Conservation (phyloP, 1,284 basidiomycete genomes). For the Boletus hoseneyae region DNA sequence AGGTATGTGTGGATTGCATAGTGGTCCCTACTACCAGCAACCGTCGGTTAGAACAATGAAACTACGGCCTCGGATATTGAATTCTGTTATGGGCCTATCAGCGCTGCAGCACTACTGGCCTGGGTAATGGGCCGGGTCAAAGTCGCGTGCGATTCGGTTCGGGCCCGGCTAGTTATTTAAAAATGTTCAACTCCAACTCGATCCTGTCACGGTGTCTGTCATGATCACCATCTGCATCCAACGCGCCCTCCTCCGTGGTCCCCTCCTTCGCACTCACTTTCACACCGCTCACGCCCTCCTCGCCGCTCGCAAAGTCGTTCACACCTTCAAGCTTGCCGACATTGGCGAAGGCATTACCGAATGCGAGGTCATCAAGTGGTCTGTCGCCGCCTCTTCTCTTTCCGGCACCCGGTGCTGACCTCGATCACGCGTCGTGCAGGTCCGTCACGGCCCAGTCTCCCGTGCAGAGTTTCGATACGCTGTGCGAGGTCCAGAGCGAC, state of each 20-base stretch:
- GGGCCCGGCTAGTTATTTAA: too few species aligned
- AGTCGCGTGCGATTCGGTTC: too few species aligned
- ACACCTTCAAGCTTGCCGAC: constrained; percentile 88
- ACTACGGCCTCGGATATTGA: too few species aligned
- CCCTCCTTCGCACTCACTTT: constrained; percentile 39
- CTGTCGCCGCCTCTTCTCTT: constrained; percentile 29
- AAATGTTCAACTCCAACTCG: too few species aligned
- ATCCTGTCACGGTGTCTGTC: too few species aligned
- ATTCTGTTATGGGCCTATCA: too few species aligned
- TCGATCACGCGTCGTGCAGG: constrained; percentile 36
- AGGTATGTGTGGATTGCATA: too few species aligned
- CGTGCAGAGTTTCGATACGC: constrained; percentile 78
- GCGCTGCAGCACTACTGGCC: too few species aligned
- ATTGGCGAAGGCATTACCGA: constrained; percentile 93
- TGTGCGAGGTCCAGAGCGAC: constrained; percentile 94
- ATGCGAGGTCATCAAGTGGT: constrained; percentile 89
- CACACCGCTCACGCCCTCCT: constrained; percentile 42
- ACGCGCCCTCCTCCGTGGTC: constrained; percentile 33
- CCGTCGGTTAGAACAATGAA: too few species aligned
- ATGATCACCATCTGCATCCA: constrained; percentile 7
- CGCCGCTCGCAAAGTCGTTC: constrained; percentile 45
- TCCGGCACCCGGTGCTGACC: neutral
- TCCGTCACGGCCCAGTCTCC: constrained; percentile 55
- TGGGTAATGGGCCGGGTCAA: too few species aligned
- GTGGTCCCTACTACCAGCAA: too few species aligned